Evolutionary conservation across 1,284 basidiomycete species (phyloP), one percentile per base, ranked within the genome.

Genomic region (Heterobasidion parviporum): DNA sequence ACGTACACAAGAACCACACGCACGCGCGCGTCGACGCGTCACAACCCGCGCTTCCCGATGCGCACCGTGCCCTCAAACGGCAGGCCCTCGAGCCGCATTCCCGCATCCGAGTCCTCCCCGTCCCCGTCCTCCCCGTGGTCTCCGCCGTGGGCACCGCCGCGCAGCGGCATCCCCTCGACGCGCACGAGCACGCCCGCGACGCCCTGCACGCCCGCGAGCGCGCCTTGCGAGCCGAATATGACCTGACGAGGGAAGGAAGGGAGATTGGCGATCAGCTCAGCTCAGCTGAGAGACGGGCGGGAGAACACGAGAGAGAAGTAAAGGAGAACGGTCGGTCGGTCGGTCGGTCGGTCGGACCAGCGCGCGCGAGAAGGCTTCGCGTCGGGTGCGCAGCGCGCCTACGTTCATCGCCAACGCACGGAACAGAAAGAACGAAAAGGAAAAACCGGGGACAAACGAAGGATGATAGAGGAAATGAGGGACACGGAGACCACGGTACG

Each of bases 131-230:
- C 16, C 1, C 46, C 46, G 5, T 9, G 9, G 20, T 48, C 46
- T 8, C 58, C 61, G 6, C 62, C 68, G 33, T 64, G 62, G 36
- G 63, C 46, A 0, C 64, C 63, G 18, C 70, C 71, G 26, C 61
- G 67, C 52, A 83, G 66, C n/a, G 83, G 81, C 56, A 90, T 65
- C 0, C 89, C 88, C 18, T 79, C 71, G 1, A 90, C 75, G 44
- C 72, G 69, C 26, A 83, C 77, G 1, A 72, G 72, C 5, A 89
- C 85, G 38, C 81, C 82, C 2, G 83, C 82, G 18, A 75, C 73
- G 14, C 88, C 88, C 52, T 78, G 69, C 12, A 91, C 74, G 8
- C 89, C 89, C 7, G 87, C 89, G 1, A 82, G 62, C 0, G 86
- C 89, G 1, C 85, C 86, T 8, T 77, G 70, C 2, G 76, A 64